phyloP scores from a whole-genome alignment of 345 rosid genomes.

The Populus davidiana region DNA sequence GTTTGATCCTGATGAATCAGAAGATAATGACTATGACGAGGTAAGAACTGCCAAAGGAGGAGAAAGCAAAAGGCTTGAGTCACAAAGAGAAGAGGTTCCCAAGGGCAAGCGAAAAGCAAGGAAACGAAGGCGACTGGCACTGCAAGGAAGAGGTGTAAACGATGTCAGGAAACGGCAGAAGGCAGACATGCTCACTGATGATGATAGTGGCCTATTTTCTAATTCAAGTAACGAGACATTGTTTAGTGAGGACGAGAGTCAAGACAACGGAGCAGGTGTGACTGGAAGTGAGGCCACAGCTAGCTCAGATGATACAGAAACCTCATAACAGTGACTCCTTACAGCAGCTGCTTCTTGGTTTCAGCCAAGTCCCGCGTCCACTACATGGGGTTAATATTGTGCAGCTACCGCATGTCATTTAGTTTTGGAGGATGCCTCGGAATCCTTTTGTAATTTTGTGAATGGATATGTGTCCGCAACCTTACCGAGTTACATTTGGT shows the following conservation, averaged over 20 bases:
- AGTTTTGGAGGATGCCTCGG: background rate
- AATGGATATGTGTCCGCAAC: background rate
- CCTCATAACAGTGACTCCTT: constrained; percentile 13
- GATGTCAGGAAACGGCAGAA: constrained; percentile 59
- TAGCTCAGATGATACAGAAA: constrained; percentile 54
- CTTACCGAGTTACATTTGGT: background rate
- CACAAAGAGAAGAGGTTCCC: constrained; percentile 80
- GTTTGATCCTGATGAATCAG: constrained; percentile 60
- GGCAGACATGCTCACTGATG: constrained; percentile 41
- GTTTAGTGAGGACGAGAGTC: constrained; percentile 70
- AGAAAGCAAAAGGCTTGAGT: constrained; percentile 48
- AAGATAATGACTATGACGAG: constrained; percentile 58
- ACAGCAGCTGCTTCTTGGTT: background rate
- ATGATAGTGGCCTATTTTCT: constrained; percentile 52
- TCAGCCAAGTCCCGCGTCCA: constrained; percentile 1
- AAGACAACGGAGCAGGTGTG: constrained; percentile 30
- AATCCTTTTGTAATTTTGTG: background rate
- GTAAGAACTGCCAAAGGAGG: constrained; percentile 40
- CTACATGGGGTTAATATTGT: background rate
- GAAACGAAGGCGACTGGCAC: constrained; percentile 68
- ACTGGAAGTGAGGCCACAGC: constrained; percentile 50
- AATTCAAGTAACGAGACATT: constrained; percentile 68
- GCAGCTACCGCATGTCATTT: background rate
- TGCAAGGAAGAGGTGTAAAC: constrained; percentile 78
- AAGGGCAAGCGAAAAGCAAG: constrained; percentile 93